Base-by-base conservation (phyloP, 148 eudicot genomes). In the Linanthus parryae region DNA sequence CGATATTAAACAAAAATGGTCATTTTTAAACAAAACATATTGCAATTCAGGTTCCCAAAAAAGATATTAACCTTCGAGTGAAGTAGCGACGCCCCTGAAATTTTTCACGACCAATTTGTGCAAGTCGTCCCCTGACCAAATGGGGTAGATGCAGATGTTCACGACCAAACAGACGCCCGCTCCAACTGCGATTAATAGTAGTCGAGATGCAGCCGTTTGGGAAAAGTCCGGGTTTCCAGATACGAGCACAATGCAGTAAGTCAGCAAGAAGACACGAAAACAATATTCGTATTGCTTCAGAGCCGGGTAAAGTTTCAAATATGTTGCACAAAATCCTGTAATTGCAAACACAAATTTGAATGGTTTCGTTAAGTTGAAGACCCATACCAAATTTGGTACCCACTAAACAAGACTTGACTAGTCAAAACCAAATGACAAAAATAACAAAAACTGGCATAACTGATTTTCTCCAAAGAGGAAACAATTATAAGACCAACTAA, bases 81-180 rank as follows among this genome's bases (percentile, higher is more conserved):
- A 72, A 59, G 57, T 63, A 30, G 85, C 85, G 34, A 75, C 70
- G 19, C 70, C 75, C 30, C 41, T 54, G 63, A 79, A 79, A 54
- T 79, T 79, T 48, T 66, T 75, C 31, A 75, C 85, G 33, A 79
- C 75, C 37, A 64, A 28, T 57, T 69, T 75, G 65, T 79, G 81
- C 38, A 79, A 78, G 54, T 79, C 85, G 37, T 75, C 78, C 36
- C 85, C 85, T n/a, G 85, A 69, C 85, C 85, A 79, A 31, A 79
- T 75, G 16, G 85, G 85, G 40, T 13, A 69, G 45, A 79, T 23
- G 40, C 74, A 79, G 15, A 65, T 70, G 39, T 79, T 79, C 19
- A 75, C 63, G 10, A 63, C 27, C 4, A 72, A 66, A 40, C 70
- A 65, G 22, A 73, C 17, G 12, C 25, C 41, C 52, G 81, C 81